Base-by-base conservation (phyloP, 2,329 filamentous ascomycete species). In the Fusarium napiforme region DNA sequence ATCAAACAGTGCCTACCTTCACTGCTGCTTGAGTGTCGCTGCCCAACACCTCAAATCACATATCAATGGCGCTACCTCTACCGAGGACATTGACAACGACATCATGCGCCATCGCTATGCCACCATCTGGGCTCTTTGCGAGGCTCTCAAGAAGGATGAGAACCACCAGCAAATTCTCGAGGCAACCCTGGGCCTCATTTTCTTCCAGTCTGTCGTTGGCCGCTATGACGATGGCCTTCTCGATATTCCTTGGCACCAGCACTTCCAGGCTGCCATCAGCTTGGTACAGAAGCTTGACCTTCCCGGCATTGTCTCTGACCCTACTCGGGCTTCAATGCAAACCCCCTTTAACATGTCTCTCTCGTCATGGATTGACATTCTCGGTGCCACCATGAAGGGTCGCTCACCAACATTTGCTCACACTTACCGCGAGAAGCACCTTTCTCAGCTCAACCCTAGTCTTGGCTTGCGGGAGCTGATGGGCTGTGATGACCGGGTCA, bases 401-500 rank as follows among this genome's bases (percentile, higher is more conserved):
- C 90, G 91, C 64, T 93, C 94, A 15, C 96, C 96, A 12, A 89
- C 90, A 14, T 98, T 98, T 79, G 95, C 96, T 9, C 93, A 98
- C 84, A 94, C 93, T n/a, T 99, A 98, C 84, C 92, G 96, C 56
- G 92, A 96, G 82, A 97, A 98, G 87, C 94, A 97, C 82, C 89
- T 97, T 58, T 93, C 93, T 15, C 81, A 84, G 16, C 82, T 84
- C 72, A 89, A 89, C 81, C 83, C 87, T 28, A 89, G 86, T 62
- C 86, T 92, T 19, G 96, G 96, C 16, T 88, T 99, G 42, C 91
- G 93, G 60, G 95, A 97, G 85, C 89, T 98, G 58, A 98, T 98
- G 95, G 96, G 96, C 76, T 98, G 96, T 82, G 96, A 98, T 73
- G 96, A 99, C 83, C 91, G 92, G 28, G 93, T 98, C 83, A 98